phyloP scores from a whole-genome alignment of 2,329 filamentous ascomycete genomes.

The Penicillium capsulatum region DNA sequence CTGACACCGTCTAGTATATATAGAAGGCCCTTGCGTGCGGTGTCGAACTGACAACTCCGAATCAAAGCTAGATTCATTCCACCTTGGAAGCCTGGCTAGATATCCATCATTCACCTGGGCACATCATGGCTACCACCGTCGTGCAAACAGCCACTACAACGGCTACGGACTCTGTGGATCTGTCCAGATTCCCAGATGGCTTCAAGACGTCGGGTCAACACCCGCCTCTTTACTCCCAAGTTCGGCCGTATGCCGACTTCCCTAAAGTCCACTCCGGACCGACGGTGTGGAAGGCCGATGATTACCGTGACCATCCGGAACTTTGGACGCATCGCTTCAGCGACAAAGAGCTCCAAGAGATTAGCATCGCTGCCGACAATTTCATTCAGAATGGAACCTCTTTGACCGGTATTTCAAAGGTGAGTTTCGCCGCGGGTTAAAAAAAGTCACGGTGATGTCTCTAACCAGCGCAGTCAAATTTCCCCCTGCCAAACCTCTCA shows the following conservation, averaged over 20 bases:
- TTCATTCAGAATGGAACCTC: conserved; percentile 64
- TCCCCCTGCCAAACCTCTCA: conserved; percentile 57
- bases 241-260: conserved; percentile 66
- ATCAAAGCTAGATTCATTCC: not conserved
- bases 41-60: not conserved
- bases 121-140: not conserved
- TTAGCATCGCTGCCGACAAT: conserved; percentile 62
- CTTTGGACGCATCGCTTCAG: conserved; percentile 71
- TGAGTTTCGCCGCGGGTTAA: conserved; percentile 17
- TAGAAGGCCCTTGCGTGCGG: not conserved
- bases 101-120: not conserved
- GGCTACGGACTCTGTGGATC: not conserved
- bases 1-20: not conserved
- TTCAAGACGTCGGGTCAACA: conserved; percentile 69
- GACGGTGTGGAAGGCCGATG: conserved; percentile 67
- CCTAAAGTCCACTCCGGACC: conserved; percentile 66
- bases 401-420: conserved; percentile 66
- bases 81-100: not conserved
- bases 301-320: conserved; percentile 60
- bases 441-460: conserved; percentile 42
- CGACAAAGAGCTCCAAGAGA: conserved; percentile 61
- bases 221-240: conserved; percentile 59
- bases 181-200: conserved; percentile 55
- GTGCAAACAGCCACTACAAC: not conserved
- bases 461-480: conserved; percentile 47